A percentile compares a stretch with the other conserved stretches of the same genome.
Evolutionary conservation across 805 yeast species (phyloP).

Genomic region (Nakazawaea anatomiae): DNA sequence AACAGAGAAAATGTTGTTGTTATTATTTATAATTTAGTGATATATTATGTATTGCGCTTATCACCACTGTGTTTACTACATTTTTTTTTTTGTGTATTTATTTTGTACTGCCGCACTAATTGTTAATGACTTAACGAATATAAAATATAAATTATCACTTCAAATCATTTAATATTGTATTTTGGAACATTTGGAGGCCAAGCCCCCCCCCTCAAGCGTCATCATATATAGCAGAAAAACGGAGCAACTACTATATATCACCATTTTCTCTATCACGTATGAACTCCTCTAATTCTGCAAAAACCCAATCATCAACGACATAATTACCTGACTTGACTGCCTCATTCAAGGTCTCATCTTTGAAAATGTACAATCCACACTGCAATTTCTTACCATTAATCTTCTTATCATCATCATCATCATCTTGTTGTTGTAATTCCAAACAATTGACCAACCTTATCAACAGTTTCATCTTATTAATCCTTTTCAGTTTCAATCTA

Average conservation of each 20-base stretch:
- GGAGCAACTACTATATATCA: neutral
- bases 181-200: too few species aligned
- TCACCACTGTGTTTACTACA: too few species aligned
- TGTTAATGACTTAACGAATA: neutral
- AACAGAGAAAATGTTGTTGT: too few species aligned
- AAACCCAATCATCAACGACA: slow-evolving; percentile 32
- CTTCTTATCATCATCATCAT: neutral
- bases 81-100: too few species aligned
- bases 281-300: slow-evolving; percentile 12
- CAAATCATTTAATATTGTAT: too few species aligned
- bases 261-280: slow-evolving; percentile 3
- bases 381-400: slow-evolving; percentile 13
- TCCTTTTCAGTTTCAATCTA: slow-evolving; percentile 18
- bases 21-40: too few species aligned
- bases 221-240: too few species aligned
- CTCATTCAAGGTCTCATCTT: slow-evolving; percentile 31
- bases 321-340: slow-evolving; percentile 26
- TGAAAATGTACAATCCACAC: slow-evolving; percentile 39
- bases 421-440: slow-evolving; percentile 1
- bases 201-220: too few species aligned
- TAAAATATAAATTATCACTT: too few species aligned
- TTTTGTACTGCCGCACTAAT: neutral
- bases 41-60: too few species aligned
- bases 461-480: slow-evolving; percentile 33
- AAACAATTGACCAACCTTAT: slow-evolving; percentile 38